Percentiles rank a stretch among this genome's conserved stretches.
Conservation (phyloP, 2,329 filamentous ascomycete species). For the Huntiella omanensis region DNA sequence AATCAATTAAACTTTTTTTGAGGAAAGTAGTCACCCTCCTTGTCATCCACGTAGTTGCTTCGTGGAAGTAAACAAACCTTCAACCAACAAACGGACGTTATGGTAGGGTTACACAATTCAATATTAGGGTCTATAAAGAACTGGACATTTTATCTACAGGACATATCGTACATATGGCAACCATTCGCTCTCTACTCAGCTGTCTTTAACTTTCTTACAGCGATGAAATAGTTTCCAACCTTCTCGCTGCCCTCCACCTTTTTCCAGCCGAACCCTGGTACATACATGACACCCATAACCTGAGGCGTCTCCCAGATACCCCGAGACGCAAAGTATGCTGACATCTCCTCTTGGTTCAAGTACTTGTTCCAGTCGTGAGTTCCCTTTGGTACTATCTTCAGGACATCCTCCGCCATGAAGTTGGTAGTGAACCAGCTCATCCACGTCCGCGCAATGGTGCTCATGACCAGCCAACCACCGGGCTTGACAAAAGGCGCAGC, state of each 20-base stretch:
- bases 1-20: no score
- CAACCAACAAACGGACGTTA: no score
- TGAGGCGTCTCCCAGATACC: conserved; percentile 39
- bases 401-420: conserved; percentile 69
- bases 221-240: conserved; percentile 94
- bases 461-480: conserved; percentile 82
- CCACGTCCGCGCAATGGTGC: conserved; percentile 81
- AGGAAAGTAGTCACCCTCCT: no score
- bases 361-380: conserved; percentile 97
- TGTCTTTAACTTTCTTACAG: conserved; percentile 33
- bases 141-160: neutral
- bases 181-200: neutral
- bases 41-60: no score
- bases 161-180: conserved; percentile 1
- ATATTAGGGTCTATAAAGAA: neutral
- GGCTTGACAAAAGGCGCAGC: conserved; percentile 64
- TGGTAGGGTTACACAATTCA: neutral
- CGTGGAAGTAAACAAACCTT: no score
- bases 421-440: conserved; percentile 86
- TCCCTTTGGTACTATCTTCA: conserved; percentile 74
- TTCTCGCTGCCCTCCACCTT: conserved; percentile 63
- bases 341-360: conserved; percentile 67
- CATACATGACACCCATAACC: conserved; percentile 70
- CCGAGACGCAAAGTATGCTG: conserved; percentile 31
- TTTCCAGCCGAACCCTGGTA: conserved; percentile 81